phyloP scores from a whole-genome alignment of 75 land plant species.

The Pinus albicaulis region DNA sequence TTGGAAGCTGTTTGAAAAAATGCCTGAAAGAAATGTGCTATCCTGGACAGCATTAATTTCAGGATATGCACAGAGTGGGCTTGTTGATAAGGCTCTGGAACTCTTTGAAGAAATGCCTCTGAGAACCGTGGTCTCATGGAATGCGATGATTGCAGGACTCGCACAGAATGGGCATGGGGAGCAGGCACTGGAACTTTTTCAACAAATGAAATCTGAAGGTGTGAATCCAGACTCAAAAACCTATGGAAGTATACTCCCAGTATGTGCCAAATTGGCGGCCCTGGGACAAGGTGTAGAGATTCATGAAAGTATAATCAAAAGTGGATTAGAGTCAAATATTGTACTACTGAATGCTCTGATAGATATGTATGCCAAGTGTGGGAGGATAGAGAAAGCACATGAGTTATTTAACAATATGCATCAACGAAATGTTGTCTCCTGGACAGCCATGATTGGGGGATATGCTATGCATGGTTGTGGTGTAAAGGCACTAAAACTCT shows the following conservation, averaged over 20 bases:
- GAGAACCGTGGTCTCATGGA: conserved; percentile 23
- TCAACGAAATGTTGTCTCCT: too few relatives aligned
- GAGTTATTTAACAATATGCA: too few relatives aligned
- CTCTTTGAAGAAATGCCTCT: conserved; percentile 24
- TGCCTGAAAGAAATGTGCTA: conserved; percentile 27
- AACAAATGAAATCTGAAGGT: conserved; percentile 19
- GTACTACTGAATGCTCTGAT: conserved; percentile 43
- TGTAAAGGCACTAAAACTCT: conserved; percentile 23
- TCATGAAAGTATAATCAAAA: conserved; percentile 32
- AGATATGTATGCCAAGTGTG: not conserved
- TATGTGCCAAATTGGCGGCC: conserved; percentile 31
- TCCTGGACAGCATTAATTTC: conserved; percentile 42
- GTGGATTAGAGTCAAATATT: conserved; percentile 21
- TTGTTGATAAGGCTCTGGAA: conserved; percentile 8
- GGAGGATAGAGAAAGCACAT: too few relatives aligned
- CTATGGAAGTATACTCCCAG: conserved; percentile 30
- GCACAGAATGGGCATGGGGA: conserved; percentile 22
- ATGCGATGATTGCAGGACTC: conserved; percentile 40
- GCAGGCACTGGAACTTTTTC: conserved; percentile 25
- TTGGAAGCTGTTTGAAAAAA: conserved; percentile 16
- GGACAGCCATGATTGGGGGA: too few relatives aligned
- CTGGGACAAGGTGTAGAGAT: conserved; percentile 1
- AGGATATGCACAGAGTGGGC: conserved; percentile 18
- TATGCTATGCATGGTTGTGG: conserved; percentile 37
- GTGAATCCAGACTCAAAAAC: conserved; percentile 31